Base-by-base conservation (phyloP, 768 basidiomycete species). In the Lentinula aciculospora region DNA sequence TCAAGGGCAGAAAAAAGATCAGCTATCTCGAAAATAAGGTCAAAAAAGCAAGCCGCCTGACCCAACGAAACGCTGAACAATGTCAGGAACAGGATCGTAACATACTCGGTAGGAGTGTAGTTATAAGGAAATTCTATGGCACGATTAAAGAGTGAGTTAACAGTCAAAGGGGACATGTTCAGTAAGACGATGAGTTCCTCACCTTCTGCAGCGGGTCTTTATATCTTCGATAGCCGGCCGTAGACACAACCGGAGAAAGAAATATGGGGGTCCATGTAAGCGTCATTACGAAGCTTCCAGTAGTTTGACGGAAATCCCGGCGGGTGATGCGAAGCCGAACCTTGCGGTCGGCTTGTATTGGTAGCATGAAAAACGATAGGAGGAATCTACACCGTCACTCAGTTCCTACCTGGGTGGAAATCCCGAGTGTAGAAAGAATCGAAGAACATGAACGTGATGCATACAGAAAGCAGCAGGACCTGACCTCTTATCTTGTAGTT, bases 11-110 rank as follows among this genome's bases (percentile, higher is more conserved):
- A 46, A 12, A 48, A 28, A 21, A 15, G 1, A n/a, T 48, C 3
- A 12, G 12, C 4, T 13, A 17, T 27, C 5, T 0, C 2, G 3
- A 23, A 10, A n/a, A 2, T 6, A n/a, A n/a, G 42, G 13, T n/a
- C n/a, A 19, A 6, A 19, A 19, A 19, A 4, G 37, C 37, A 39
- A 15, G 25, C 12, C 15, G 57, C 72, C 31, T 61, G n/a, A 78
- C 79, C 10, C 1, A 74, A 73, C 0, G 76, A 74, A 36, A 79
- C 29, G 1, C 66, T 67, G 58, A 76, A 82, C 0, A 76, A 64
- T 4, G 61, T 67, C 8, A 78, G 46, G 56, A 75, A 76, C 7
- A 71, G 40, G 12, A 68, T 63, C 36, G 69, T 72, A 9, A 76
- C 61, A 56, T 68, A 70, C 53, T 66, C 46, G 0, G 72, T 75